phyloP scores from a whole-genome alignment of 257 asterid genomes.

The Vinca minor region DNA sequence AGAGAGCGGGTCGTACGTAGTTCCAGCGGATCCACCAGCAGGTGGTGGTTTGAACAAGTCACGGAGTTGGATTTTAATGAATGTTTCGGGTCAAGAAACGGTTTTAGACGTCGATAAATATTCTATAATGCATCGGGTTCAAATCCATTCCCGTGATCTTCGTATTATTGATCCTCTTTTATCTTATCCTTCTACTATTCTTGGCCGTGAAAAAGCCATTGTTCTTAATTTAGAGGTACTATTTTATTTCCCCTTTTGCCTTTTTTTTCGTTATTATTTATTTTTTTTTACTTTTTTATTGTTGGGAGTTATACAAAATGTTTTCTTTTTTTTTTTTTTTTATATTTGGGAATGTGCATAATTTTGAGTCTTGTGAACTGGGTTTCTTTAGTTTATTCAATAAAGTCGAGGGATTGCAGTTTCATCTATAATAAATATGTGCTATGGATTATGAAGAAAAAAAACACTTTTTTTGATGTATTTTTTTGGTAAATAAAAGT shows the following conservation, averaged over 20 bases:
- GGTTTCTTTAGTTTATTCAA: neutral
- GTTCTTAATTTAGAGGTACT: slow-evolving; percentile 81
- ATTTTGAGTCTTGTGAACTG: neutral
- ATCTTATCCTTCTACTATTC: slow-evolving; percentile 76
- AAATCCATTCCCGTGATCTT: slow-evolving; percentile 87
- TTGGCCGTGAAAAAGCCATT: slow-evolving; percentile 82
- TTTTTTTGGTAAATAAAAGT: too few species aligned
- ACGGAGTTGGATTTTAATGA: slow-evolving; percentile 69
- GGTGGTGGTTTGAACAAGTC: slow-evolving; percentile 41
- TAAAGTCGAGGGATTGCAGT: neutral
- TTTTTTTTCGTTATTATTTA: too few species aligned
- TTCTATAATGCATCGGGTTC: slow-evolving; percentile 82
- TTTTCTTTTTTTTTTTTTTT: too few species aligned
- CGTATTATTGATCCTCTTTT: slow-evolving; percentile 78
- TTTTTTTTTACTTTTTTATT: too few species aligned
- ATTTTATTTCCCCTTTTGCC: neutral
- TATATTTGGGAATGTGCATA: neutral
- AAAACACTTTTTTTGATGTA: too few species aligned
- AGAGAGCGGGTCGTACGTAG: slow-evolving; percentile 56
- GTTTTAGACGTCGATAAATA: slow-evolving; percentile 67
- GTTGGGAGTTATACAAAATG: too few species aligned
- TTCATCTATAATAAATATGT: too few species aligned
- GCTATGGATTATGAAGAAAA: too few species aligned
- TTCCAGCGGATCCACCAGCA: slow-evolving; percentile 55
- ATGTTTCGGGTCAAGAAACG: slow-evolving; percentile 49